A percentile compares a stretch with the other conserved stretches of the same genome.
Evolutionary conservation across 2,329 filamentous ascomycete genomes (phyloP).

Genomic region (Geosmithia putterillii): DNA sequence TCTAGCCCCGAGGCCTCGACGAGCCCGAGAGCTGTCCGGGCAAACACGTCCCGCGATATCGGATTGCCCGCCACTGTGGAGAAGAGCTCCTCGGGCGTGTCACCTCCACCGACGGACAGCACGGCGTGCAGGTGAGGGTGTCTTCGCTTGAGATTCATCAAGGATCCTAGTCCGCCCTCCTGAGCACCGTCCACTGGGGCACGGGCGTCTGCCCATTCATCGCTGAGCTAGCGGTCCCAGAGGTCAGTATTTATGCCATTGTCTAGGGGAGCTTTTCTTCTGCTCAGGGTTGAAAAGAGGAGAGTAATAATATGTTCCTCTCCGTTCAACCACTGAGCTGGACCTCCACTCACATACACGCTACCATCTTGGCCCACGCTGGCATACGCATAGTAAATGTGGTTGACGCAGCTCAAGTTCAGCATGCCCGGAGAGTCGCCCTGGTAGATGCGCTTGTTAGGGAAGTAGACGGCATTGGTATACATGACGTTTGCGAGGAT

Average conservation of each 20-base stretch:
- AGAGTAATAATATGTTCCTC: too few species aligned
- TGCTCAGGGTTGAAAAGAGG: too few species aligned
- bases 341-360: slow-evolving; percentile 57
- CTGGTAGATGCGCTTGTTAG: slow-evolving; percentile 64
- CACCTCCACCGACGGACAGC: slow-evolving; percentile 61
- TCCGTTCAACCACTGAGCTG: too few species aligned
- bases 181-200: slow-evolving; percentile 60
- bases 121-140: slow-evolving; percentile 63
- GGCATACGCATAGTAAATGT: slow-evolving; percentile 76
- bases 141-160: slow-evolving; percentile 59
- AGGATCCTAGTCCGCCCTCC: slow-evolving; percentile 61
- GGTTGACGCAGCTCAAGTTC: slow-evolving; percentile 65
- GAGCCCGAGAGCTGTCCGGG: slow-evolving; percentile 50
- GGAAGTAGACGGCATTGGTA: slow-evolving; percentile 73
- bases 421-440: slow-evolving; percentile 62
- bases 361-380: slow-evolving; percentile 60
- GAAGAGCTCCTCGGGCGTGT: slow-evolving; percentile 50
- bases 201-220: slow-evolving; percentile 65
- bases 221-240: too few species aligned
- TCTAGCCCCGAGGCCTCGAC: slow-evolving; percentile 54
- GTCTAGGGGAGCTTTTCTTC: too few species aligned
- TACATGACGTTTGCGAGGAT: slow-evolving; percentile 37
- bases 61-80: slow-evolving; percentile 52
- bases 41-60: slow-evolving; percentile 55
- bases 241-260: too few species aligned